Base-by-base conservation (phyloP, 1,284 basidiomycete species). In the Sphaerobolus stellatus region DNA sequence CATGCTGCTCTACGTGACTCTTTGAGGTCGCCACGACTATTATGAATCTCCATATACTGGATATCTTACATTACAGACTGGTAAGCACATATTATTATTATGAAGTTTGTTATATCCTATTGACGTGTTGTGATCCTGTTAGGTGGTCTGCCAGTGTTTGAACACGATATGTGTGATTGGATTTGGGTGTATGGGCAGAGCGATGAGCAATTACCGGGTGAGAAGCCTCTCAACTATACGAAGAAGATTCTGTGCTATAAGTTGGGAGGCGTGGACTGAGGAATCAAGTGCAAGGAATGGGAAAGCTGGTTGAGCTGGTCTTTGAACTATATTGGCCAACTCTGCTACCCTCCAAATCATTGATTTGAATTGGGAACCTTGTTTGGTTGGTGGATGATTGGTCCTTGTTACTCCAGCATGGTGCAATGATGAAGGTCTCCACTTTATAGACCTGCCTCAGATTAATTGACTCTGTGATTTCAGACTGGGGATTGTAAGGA, bases 311-410 rank as follows among this genome's bases (percentile, higher is more conserved):
- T n/a, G n/a, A n/a, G 70, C 25, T 87, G 85, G 84, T 68, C 65
- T 5, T 58, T 83, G 30, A 64, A 71, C 24, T 58, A 70, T 28
- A 11, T 6, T 38, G 16, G 44, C 16, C 13, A 14, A 54, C 14
- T 24, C 46, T 40, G 45, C 20, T 2, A 20, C 33, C 6, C 20
- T 54, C 7, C 24, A 54, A 8, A 27, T 54, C 25, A 55, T 66
- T 14, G 8, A 64, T 72, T 18, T 86, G 80, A 80, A 78, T 81
- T 11, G 86, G 84, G 68, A 82, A 79, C 61, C 76, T 82, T 30
- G 76, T 73, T 61, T 82, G 83, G 16, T 74, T 72, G 48, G 73
- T 71, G 57, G 81, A 77, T 2, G 74, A 68, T 58, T 71, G 59
- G 50, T 64, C 59, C 48, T 64, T 46, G 54, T 54, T 6, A 27